Base-by-base conservation (phyloP, 1,139 yeast genomes). In the Meyerozyma smithsonii region DNA sequence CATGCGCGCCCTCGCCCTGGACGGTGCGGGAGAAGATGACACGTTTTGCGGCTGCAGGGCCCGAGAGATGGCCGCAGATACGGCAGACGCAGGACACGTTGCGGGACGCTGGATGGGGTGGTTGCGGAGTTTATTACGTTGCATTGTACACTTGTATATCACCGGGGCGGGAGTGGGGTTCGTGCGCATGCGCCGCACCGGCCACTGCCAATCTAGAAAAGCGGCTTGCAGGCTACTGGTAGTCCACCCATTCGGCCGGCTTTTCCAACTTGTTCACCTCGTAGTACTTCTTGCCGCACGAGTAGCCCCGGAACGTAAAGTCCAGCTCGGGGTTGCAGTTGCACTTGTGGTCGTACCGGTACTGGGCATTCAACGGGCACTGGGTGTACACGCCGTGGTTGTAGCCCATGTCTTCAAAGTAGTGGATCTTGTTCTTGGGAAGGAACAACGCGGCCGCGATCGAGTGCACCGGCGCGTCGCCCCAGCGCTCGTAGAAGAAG, bases 401-500 rank as follows among this genome's bases (percentile, higher is more conserved):
- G 64, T 88, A 88, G 3, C 96, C 96, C 25, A 88, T 77, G 51
- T 86, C 88, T 41, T 77, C 84, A 57, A 88, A 88, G 67, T 76
- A 86, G 59, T 87, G 95, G 38, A 88, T 66, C 54, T 84, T 74
- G 43, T 73, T 72, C 50, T 73, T 76, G 45, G 82, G 76, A 47
- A 86, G 62, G 58, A 88, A 74, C 42, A 84, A 67, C 0, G 95
- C 71, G 1, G 88, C 94, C 1, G 92, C 90, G 47, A 88, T 77
- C 3, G 95, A 81, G 62, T 88, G 96, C 18, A 88, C 79, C 5
- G 96, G 96, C 0, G 96, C 96, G 61, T 89, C 96, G 24, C 96
- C 96, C 97, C 97, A 89, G 58, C 96, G 72, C 60, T 89, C 96
- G 60, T 89, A 89, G 65, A 85, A 89, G 66, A 89, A 89, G 3